phyloP scores from a whole-genome alignment of 2,329 filamentous ascomycete species.

The Colletotrichum gloeosporioides region DNA sequence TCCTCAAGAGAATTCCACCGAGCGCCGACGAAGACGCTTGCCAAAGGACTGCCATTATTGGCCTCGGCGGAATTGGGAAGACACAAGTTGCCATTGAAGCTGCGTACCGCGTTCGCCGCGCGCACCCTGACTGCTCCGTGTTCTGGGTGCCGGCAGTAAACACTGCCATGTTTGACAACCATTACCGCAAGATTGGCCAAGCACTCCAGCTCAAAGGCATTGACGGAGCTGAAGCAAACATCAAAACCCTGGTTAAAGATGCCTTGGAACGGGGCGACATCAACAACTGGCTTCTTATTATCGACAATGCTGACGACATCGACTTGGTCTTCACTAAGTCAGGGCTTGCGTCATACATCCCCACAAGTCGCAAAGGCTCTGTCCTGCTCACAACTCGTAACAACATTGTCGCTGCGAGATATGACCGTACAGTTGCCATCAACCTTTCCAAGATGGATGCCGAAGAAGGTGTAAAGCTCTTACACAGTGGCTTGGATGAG shows the following conservation, averaged over 20 bases:
- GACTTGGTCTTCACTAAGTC: constrained; percentile 28
- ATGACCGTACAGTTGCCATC: too few relatives aligned
- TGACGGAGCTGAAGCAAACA: accelerated
- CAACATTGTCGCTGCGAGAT: too few relatives aligned
- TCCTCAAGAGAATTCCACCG: constrained; percentile 21
- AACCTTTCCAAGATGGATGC: too few relatives aligned
- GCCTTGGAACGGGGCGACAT: neutral
- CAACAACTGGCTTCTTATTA: neutral
- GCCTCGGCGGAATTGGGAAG: constrained; percentile 42
- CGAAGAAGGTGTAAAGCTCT: too few relatives aligned
- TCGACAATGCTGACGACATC: too few relatives aligned
- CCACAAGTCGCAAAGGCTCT: constrained; percentile 20
- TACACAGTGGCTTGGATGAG: too few relatives aligned
- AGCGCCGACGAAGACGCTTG: constrained; percentile 20
- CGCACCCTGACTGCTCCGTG: accelerated
- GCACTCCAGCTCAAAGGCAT: accelerated
- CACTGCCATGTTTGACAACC: accelerated
- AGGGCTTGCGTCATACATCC: constrained; percentile 32
- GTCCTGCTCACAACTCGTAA: constrained; percentile 27
- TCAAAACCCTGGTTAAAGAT: accelerated
- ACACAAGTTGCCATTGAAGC: constrained; percentile 43
- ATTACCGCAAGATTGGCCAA: neutral
- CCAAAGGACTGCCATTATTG: constrained; percentile 30
- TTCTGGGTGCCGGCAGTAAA: neutral
- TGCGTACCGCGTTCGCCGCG: constrained; percentile 30